These are phyloP conservation scores for Cercospora janseana DNA, from an alignment of 2,329 filamentous ascomycete species.

Conservation along the genomic window DNA sequence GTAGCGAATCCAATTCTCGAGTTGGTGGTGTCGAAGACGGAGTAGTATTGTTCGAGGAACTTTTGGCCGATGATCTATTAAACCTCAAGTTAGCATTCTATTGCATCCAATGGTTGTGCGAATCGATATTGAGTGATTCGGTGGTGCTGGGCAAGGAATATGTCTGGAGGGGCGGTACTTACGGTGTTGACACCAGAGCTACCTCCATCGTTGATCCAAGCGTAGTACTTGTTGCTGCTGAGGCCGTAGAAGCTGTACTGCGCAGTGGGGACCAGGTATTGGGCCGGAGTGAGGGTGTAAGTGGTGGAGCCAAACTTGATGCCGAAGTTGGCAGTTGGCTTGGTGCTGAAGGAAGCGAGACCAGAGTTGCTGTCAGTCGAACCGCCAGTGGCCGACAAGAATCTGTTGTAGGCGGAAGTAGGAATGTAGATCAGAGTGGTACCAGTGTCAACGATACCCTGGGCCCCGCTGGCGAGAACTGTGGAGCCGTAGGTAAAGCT, in stretches of 20 bases:
- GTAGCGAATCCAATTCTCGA: constrained; percentile 25
- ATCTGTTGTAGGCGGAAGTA: constrained; percentile 29
- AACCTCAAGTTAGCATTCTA: not conserved
- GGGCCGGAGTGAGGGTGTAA: constrained; percentile 23
- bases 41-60: constrained; percentile 28
- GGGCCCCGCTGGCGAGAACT: constrained; percentile 32
- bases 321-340: constrained; percentile 21
- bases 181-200: constrained; percentile 20
- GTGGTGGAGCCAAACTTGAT: constrained; percentile 25
- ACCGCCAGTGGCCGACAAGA: constrained; percentile 25
- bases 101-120: too few species aligned
- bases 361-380: constrained; percentile 25
- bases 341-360: constrained; percentile 21
- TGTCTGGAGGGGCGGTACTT: not conserved
- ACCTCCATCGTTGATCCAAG: constrained; percentile 26
- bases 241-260: constrained; percentile 25
- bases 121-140: too few species aligned
- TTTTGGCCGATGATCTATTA: constrained; percentile 23
- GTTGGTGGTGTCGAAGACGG: constrained; percentile 26
- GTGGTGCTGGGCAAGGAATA: too few species aligned
- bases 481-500: constrained; percentile 25
- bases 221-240: constrained; percentile 22
- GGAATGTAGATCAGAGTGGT: constrained; percentile 45
- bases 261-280: constrained; percentile 22
- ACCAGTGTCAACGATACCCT: constrained; percentile 45